Base-by-base conservation (phyloP, 192 early-diverging fungal genomes). In the Dissophora globulifera region DNA sequence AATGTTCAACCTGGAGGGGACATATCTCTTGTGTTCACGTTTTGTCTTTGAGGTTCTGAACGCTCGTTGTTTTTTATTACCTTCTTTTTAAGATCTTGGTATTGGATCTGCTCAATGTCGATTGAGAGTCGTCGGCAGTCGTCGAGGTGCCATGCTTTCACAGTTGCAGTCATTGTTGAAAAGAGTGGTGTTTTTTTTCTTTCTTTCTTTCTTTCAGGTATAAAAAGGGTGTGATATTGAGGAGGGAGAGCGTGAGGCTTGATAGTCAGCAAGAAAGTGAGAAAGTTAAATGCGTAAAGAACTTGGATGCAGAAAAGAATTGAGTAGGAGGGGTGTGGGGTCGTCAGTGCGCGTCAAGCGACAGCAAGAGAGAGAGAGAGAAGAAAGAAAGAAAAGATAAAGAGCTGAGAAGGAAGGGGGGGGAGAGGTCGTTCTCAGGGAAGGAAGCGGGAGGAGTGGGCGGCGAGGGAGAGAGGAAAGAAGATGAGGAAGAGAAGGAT, bases 71-170 rank as follows among this genome's bases (percentile, higher is more conserved):
- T n/a, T n/a, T n/a, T n/a, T n/a, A n/a, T 45, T 67, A 76, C 72
- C 63, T 76, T 76, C 22, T 65, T 56, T 38, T 76, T 76, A 43
- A 76, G 72, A 4, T 76, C 72, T 45, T 67, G 62, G 52, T 76
- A 76, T 43, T 76, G 62, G 43, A 76, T 76, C 31, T 76, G 63
- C 29, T 67, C 63, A 50, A 76, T 66, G 23, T 76, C 58, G 40
- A 76, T 76, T 16, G 72, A 76, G 38, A 76, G 64, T 16, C 72
- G 57, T 23, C 72, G 72, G 50, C 72, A 76, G 30, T 76, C 72
- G 19, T 76, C 64, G 35, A 50, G 58, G 43, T 61, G 62, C 72
- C 72, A 76, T 47, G 72, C 72, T 50, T 76, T 76, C 10, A 76
- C 72, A 32, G 72, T 66, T 50, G 72, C 56, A 30, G 72, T 23